Evolutionary conservation across 371 early-diverging fungal genomes (phyloP).

Genomic region (Lichtheimia ornata): DNA sequence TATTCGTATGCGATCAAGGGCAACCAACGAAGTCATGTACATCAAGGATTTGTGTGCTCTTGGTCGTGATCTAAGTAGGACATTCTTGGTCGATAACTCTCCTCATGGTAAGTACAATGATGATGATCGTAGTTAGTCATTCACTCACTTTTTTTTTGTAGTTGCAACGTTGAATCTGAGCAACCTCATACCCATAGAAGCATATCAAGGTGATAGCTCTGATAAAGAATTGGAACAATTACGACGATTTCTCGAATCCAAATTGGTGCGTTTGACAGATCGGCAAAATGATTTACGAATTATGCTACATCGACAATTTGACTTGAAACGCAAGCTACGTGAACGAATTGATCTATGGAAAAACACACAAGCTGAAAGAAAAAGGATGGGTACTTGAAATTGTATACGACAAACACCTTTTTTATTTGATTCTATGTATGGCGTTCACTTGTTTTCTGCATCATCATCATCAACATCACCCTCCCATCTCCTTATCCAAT

Average conservation of each 20-base stretch:
- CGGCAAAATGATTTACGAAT: constrained; percentile 42
- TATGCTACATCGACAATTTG: constrained; percentile 42
- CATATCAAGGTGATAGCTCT: constrained; percentile 36
- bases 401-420: no score
- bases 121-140: no score
- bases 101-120: constrained; percentile 31
- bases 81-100: constrained; percentile 47
- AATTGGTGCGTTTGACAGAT: constrained; percentile 32
- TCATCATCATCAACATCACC: no score
- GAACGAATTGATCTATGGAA: constrained; percentile 43
- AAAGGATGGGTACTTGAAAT: constrained; percentile 1
- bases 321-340: constrained; percentile 40
- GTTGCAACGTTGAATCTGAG: constrained; percentile 50
- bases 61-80: constrained; percentile 46
- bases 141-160: neutral
- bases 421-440: no score
- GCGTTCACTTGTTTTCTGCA: no score
- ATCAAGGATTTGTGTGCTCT: constrained; percentile 47
- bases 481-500: no score
- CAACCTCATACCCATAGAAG: constrained; percentile 50
- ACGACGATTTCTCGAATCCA: constrained; percentile 38
- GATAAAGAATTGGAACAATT: constrained; percentile 39
- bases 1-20: constrained; percentile 37
- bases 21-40: constrained; percentile 35
- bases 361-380: constrained; percentile 19